Evolutionary conservation across 352 stramenopile species (phyloP).

Genomic region (Phytophthora boehmeriae): DNA sequence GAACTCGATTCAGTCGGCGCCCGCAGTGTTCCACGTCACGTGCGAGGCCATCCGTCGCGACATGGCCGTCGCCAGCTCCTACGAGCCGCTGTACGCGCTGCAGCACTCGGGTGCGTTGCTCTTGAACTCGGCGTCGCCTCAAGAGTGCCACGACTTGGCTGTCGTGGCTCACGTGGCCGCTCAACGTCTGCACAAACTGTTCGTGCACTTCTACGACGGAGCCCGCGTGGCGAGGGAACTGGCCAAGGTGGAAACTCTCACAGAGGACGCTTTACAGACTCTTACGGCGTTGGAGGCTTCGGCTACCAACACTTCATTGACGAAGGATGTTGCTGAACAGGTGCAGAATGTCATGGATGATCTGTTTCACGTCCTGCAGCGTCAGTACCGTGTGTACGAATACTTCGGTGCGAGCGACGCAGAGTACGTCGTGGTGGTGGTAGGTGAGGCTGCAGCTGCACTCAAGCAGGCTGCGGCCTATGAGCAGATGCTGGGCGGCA

Average conservation of each 20-base stretch:
- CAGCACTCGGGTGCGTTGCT: slow-evolving; percentile 77
- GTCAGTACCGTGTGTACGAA: slow-evolving; percentile 85
- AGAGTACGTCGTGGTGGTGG: slow-evolving; percentile 72
- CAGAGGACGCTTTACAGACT: slow-evolving; percentile 53
- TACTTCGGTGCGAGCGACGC: slow-evolving; percentile 72
- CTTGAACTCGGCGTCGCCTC: slow-evolving; percentile 66
- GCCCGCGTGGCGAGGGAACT: slow-evolving; percentile 66
- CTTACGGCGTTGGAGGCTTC: slow-evolving; percentile 40
- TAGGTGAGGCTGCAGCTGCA: slow-evolving; percentile 62
- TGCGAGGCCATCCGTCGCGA: slow-evolving; percentile 62
- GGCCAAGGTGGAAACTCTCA: slow-evolving; percentile 62
- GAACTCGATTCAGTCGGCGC: slow-evolving; percentile 24
- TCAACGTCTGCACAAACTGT: slow-evolving; percentile 57
- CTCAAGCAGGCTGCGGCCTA: slow-evolving; percentile 70
- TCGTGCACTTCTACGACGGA: slow-evolving; percentile 87
- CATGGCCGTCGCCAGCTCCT: slow-evolving; percentile 62
- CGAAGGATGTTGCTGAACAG: slow-evolving; percentile 55
- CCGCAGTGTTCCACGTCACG: slow-evolving; percentile 68
- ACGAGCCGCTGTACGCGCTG: slow-evolving; percentile 68
- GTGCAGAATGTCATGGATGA: slow-evolving; percentile 80
- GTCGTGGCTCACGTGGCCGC: slow-evolving; percentile 79
- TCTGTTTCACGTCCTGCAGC: slow-evolving; percentile 71
- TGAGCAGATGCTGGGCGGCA: slow-evolving; percentile 73
- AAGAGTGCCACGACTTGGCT: slow-evolving; percentile 82
- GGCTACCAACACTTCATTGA: slow-evolving; percentile 8